phyloP scores from a whole-genome alignment of 371 early-diverging fungal genomes.

The Synchytrium microbalum region DNA sequence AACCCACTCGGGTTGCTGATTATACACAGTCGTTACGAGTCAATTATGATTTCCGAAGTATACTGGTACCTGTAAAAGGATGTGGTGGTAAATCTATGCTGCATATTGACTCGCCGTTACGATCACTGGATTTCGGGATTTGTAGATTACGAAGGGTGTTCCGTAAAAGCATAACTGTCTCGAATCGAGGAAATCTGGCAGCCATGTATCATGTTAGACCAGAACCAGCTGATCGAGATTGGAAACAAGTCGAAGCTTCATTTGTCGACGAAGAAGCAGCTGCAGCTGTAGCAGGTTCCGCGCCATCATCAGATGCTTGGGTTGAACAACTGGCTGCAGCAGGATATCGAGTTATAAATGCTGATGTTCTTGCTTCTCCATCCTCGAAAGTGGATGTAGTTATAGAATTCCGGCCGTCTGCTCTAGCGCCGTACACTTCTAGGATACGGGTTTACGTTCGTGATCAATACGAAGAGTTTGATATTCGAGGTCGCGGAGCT shows the following conservation, averaged over 20 bases:
- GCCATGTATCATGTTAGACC: conserved; percentile 40
- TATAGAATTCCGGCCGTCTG: conserved; percentile 32
- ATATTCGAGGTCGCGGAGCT: conserved; percentile 32
- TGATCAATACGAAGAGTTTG: conserved; percentile 36
- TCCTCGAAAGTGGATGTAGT: conserved; percentile 27
- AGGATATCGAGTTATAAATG: conserved; percentile 31
- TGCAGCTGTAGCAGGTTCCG: background rate
- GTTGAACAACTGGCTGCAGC: conserved; percentile 17
- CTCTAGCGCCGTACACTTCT: conserved; percentile 14
- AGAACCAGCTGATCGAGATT: conserved; percentile 31
- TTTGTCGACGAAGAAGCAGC: background rate
- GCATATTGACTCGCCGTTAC: conserved; percentile 30
- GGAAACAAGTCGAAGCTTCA: conserved; percentile 10
- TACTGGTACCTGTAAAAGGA: conserved; percentile 29
- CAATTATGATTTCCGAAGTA: conserved; percentile 37
- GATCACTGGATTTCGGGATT: conserved; percentile 40
- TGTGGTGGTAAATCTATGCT: conserved; percentile 39
- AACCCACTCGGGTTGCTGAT: conserved; percentile 31
- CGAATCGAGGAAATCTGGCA: conserved; percentile 46
- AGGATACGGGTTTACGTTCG: conserved; percentile 34
- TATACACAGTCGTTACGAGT: conserved; percentile 31
- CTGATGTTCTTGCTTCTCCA: conserved; percentile 37
- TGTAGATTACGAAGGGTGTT: conserved; percentile 37
- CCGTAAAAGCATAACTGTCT: conserved; percentile 30
- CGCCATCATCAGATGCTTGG: conserved; percentile 17